A percentile compares a stretch with the other conserved stretches of the same genome.
Evolutionary conservation across 2,329 filamentous ascomycete species (phyloP).

Genomic region (Beauveria pseudobassiana): DNA sequence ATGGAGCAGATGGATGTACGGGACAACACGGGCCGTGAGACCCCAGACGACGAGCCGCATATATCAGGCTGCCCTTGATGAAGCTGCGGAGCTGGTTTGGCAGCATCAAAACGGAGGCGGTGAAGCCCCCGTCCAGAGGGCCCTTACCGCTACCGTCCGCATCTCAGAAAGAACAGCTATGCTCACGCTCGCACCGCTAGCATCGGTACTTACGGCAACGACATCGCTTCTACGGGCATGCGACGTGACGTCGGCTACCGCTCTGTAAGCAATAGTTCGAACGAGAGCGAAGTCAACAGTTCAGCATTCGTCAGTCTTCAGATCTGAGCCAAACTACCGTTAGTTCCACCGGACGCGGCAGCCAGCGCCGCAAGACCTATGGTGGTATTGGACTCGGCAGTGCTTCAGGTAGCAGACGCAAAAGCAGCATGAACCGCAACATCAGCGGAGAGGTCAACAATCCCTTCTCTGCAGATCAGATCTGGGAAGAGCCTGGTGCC

Average conservation of each 20-base stretch:
- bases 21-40: conserved; percentile 24
- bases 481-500: conserved; percentile 79
- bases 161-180: conserved; percentile 65
- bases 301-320: conserved; percentile 18
- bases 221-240: conserved; percentile 39
- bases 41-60: conserved; percentile 50
- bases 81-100: conserved; percentile 73
- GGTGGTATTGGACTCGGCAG: conserved; percentile 31
- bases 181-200: conserved; percentile 58
- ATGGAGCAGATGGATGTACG: conserved; percentile 65
- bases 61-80: conserved; percentile 64
- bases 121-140: conserved; percentile 49
- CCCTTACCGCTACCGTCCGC: conserved; percentile 60
- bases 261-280: conserved; percentile 46
- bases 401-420: conserved; percentile 39
- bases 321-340: conserved; percentile 2
- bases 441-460: conserved; percentile 60
- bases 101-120: conserved; percentile 57
- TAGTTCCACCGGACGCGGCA: conserved; percentile 13
- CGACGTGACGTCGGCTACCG: conserved; percentile 34
- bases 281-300: conserved; percentile 36
- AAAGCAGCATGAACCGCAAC: conserved; percentile 61
- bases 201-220: conserved; percentile 41
- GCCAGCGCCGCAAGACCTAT: conserved; percentile 31
- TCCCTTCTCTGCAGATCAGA: conserved; percentile 68